Evolutionary conservation across 768 basidiomycete genomes (phyloP).

Genomic region (Xanthoconium stramineum): DNA sequence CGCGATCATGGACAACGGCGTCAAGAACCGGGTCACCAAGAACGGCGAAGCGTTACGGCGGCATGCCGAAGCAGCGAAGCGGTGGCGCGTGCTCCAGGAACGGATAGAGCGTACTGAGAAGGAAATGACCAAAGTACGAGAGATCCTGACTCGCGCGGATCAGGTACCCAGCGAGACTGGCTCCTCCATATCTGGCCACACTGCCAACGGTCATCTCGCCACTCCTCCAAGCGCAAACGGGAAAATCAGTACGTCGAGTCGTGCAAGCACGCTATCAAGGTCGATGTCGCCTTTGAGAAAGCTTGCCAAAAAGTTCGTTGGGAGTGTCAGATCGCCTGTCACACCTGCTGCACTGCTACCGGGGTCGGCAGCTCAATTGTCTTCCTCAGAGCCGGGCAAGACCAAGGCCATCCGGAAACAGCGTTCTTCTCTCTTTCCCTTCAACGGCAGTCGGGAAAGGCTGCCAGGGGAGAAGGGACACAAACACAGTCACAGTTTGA

Average conservation of each 20-base stretch:
- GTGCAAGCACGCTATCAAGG: constrained; percentile 50
- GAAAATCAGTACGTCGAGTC: constrained; percentile 42
- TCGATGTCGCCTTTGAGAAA: constrained; percentile 81
- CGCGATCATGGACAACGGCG: constrained; percentile 91
- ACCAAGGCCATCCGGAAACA: constrained; percentile 45
- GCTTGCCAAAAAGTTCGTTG: constrained; percentile 69
- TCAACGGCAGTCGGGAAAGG: constrained; percentile 42
- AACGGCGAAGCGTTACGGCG: constrained; percentile 92
- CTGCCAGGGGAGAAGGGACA: constrained; percentile 60
- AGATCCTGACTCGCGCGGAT: constrained; percentile 47
- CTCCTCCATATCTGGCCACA: constrained; percentile 62
- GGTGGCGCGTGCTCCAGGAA: constrained; percentile 79
- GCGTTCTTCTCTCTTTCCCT: constrained; percentile 59
- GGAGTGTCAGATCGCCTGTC: constrained; percentile 37
- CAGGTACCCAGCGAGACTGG: constrained; percentile 63
- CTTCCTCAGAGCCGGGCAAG: constrained; percentile 53
- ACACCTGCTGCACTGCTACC: constrained; percentile 46
- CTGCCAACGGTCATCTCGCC: constrained; percentile 58
- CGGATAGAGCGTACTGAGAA: constrained; percentile 76
- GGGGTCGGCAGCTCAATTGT: constrained; percentile 36
- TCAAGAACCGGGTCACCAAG: constrained; percentile 90
- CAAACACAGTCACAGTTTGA: constrained; percentile 68
- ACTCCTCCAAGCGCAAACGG: constrained; percentile 56
- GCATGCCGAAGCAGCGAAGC: constrained; percentile 83
- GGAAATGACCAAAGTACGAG: constrained; percentile 75